Conservation (phyloP, 1,284 basidiomycete species). For the Trichosporon coremiiforme region DNA sequence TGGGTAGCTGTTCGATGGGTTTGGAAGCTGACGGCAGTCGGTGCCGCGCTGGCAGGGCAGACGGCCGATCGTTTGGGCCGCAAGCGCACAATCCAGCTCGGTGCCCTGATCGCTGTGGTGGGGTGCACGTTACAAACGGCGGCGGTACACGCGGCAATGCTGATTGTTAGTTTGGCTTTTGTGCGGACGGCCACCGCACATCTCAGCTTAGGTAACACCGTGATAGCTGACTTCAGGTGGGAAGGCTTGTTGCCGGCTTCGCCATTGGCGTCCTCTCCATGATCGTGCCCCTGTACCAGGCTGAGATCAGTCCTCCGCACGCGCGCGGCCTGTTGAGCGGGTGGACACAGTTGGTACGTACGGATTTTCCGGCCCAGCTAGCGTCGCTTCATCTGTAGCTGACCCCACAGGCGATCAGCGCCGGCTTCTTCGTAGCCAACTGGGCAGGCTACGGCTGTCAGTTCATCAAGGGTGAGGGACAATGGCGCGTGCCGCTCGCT, state of each 20-base stretch:
- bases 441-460: slow-evolving; percentile 66
- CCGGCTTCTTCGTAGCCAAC: slow-evolving; percentile 26
- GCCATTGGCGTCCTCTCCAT: slow-evolving; percentile 64
- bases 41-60: slow-evolving; percentile 37
- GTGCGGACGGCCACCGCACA: no score
- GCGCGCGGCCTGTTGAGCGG: slow-evolving; percentile 68
- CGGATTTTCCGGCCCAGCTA: no score
- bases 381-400: no score
- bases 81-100: slow-evolving; percentile 64
- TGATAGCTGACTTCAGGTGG: slow-evolving; percentile 47
- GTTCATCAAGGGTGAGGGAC: slow-evolving; percentile 60
- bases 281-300: slow-evolving; percentile 59
- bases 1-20: no score
- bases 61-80: slow-evolving; percentile 63
- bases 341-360: slow-evolving; percentile 61
- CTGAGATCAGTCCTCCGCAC: slow-evolving; percentile 66
- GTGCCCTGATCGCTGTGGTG: slow-evolving; percentile 40
- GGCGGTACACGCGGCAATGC: slow-evolving; percentile 63
- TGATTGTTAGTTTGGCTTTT: slow-evolving; percentile 55
- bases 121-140: slow-evolving; percentile 67
- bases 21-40: no score
- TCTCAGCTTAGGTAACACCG: no score
- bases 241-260: slow-evolving; percentile 56
- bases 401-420: slow-evolving; percentile 59
- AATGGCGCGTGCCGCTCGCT: slow-evolving; percentile 60